Evolutionary conservation across 23 red algal genomes (phyloP).

Genomic region (Cyanidium caldarium): DNA sequence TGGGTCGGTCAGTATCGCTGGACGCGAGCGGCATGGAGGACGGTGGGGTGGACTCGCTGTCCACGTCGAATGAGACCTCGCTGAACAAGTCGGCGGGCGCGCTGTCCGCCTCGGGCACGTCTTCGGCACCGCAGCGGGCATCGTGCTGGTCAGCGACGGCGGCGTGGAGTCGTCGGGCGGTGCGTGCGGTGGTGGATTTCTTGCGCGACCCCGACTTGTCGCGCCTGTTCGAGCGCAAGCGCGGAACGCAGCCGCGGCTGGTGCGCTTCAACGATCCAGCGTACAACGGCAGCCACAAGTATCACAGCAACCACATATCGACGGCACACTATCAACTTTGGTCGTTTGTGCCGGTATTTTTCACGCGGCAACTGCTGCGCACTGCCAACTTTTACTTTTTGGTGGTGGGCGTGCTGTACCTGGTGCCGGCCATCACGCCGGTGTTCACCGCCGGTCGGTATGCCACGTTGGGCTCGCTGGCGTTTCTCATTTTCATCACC

Average conservation of each 20-base stretch:
- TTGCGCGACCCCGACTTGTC: not conserved
- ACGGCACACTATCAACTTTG: slow-evolving; percentile 65
- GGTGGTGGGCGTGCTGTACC: slow-evolving; percentile 52
- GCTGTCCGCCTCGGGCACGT: no score
- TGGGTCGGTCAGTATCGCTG: no score
- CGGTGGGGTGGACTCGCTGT: no score
- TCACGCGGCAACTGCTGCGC: slow-evolving; percentile 43
- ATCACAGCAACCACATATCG: slow-evolving; percentile 55
- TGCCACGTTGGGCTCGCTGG: slow-evolving; percentile 29
- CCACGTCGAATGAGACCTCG: no score
- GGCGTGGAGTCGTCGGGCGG: not conserved
- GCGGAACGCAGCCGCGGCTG: not conserved
- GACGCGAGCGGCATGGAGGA: no score
- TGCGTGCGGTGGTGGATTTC: not conserved
- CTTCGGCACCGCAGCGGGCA: no score
- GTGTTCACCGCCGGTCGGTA: slow-evolving; percentile 54
- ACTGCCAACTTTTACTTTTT: slow-evolving; percentile 77
- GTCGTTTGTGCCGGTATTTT: slow-evolving; percentile 36
- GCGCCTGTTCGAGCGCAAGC: not conserved
- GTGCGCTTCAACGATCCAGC: slow-evolving; percentile 18
- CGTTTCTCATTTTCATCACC: slow-evolving; percentile 54
- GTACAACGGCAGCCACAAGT: slow-evolving; percentile 11
- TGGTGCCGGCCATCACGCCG: slow-evolving; percentile 28
- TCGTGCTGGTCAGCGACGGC: no score
- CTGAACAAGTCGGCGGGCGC: no score